Evolutionary conservation across 1,284 basidiomycete genomes (phyloP).

Genomic region (Athelia psychrophila): DNA sequence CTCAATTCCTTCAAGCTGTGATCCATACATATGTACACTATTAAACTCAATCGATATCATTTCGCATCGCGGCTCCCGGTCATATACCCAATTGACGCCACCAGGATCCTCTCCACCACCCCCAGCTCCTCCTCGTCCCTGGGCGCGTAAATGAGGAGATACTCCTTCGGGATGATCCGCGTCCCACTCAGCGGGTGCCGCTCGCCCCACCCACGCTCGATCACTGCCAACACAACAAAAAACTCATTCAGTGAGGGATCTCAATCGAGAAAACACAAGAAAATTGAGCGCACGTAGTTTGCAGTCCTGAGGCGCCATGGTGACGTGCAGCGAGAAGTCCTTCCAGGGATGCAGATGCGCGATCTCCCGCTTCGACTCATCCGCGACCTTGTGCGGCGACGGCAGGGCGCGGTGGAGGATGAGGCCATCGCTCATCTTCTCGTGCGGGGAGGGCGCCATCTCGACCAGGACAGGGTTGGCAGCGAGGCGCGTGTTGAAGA

Average conservation of each 20-base stretch:
- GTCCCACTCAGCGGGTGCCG: conserved; percentile 19
- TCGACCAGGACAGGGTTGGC: conserved; percentile 13
- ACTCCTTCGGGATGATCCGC: conserved; percentile 17
- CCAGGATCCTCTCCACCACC: conserved; percentile 18
- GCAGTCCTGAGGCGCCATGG: conserved; percentile 20
- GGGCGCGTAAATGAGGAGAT: conserved; percentile 23
- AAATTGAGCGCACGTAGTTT: conserved; percentile 13
- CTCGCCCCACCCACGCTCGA: conserved; percentile 23
- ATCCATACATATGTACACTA: too few species aligned
- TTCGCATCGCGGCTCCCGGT: conserved; percentile 2
- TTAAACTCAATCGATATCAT: too few species aligned
- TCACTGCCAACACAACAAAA: conserved; percentile 11
- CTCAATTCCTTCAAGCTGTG: too few species aligned
- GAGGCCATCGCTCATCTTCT: conserved; percentile 13
- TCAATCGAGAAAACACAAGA: neutral
- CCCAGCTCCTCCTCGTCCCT: conserved; percentile 18
- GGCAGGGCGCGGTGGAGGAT: conserved; percentile 10
- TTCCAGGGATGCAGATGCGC: conserved; percentile 16
- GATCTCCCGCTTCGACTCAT: conserved; percentile 14
- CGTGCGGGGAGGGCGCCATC: conserved; percentile 13
- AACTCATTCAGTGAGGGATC: too few species aligned
- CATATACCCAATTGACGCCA: conserved; percentile 14
- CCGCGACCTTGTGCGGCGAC: conserved; percentile 11
- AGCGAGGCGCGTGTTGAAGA: neutral
- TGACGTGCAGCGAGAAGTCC: conserved; percentile 20